Base-by-base conservation (phyloP, 805 yeast species). In the Candida orba region DNA sequence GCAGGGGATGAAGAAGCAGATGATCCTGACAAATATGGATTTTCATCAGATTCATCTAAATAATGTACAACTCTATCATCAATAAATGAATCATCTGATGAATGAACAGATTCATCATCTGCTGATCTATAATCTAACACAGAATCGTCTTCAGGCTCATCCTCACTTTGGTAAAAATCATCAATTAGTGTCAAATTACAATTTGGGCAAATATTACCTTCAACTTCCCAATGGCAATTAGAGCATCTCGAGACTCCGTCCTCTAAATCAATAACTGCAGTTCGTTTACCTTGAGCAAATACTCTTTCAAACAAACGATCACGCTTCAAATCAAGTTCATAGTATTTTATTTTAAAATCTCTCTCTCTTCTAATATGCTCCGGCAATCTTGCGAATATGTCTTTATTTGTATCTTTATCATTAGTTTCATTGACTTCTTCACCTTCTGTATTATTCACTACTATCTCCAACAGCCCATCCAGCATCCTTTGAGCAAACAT, bases 241-340 rank as follows among this genome's bases (percentile, higher is more conserved):
- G 84, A 76, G 55, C 93, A 84, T 43, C 91, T 63, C 0, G 84
- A 76, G 9, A 84, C 85, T 3, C 89, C 89, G 53, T 84, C 91
- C 25, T 76, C 76, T 25, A 65, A 66, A 53, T 81, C 89, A 1
- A 80, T 65, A 3, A 78, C 59, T 0, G 82, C 79, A 14, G 69
- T 60, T 3, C 78, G 75, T 15, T 70, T 63, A 5, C 8, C 6
- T 10, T 39, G 13, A 27, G 29, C 35, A 58, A 82, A 81, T 3
- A 72, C 56, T 30, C 69, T 71, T 3, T 71, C 72, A 60, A 76
- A 82, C 36, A 79, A 57, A 3, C 52, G 56, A 29, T 66, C 57
- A 4, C 62, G 60, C 22, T 60, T 52, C 4, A 54, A 39, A 49
- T 78, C 84, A 13, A 48, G 47, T 25, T 65, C 63, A 49, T 69